Percentiles rank a stretch among this genome's conserved stretches.
Evolutionary conservation across 1,284 basidiomycete species (phyloP).

Genomic region (Puccinia triticina): DNA sequence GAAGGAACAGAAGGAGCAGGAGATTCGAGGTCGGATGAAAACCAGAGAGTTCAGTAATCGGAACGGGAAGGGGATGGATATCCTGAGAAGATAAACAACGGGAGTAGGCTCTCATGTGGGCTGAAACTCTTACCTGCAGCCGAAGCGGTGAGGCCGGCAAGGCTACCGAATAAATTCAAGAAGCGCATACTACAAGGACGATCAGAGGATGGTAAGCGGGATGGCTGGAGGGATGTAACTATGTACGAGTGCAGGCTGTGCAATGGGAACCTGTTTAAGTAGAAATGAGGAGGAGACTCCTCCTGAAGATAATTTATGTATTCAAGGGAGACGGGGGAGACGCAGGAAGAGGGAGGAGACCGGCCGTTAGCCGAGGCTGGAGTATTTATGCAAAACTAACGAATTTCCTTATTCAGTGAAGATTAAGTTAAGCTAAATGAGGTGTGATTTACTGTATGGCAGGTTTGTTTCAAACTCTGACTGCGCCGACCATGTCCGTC

Average conservation of each 20-base stretch:
- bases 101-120: not conserved
- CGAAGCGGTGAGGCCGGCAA: conserved; percentile 21
- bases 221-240: not conserved
- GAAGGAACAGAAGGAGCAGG: not conserved
- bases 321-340: not conserved
- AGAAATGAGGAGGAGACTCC: not conserved
- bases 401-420: not conserved
- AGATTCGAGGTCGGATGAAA: not conserved
- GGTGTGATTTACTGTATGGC: not conserved
- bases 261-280: not conserved
- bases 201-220: not conserved
- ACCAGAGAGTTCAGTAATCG: not conserved
- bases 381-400: no score
- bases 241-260: not conserved
- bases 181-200: not conserved
- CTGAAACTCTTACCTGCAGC: conserved; percentile 10
- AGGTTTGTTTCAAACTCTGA: not conserved
- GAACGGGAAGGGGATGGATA: not conserved
- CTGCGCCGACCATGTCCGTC: no score
- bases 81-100: not conserved
- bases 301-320: not conserved
- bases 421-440: not conserved
- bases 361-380: not conserved
- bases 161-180: conserved; percentile 8
- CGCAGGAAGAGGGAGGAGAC: not conserved